Evolutionary conservation across 768 basidiomycete species (phyloP).

Genomic region (Tylopilus balloui): DNA sequence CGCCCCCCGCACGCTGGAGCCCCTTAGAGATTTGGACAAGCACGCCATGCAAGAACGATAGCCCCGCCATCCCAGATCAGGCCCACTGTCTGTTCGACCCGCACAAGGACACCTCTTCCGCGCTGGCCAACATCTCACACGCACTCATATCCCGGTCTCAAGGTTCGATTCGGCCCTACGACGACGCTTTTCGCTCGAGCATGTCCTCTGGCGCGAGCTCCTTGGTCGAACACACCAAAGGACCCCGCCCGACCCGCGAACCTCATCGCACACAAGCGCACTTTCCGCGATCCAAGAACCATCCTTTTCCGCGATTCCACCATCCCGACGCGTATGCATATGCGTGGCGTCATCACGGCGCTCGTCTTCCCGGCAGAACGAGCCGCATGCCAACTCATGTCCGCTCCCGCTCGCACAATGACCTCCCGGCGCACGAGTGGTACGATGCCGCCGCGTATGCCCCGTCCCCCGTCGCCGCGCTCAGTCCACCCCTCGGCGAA

Average conservation of each 20-base stretch:
- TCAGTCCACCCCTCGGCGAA: conserved; percentile 18
- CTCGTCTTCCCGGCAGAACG: conserved; percentile 16
- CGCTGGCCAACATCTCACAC: conserved; percentile 8
- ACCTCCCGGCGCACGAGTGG: conserved; percentile 7
- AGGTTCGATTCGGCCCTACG: conserved; percentile 14
- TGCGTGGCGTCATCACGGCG: conserved; percentile 15
- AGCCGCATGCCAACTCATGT: background rate
- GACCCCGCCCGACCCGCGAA: background rate
- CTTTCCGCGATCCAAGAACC: background rate
- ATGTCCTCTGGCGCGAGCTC: conserved; percentile 3
- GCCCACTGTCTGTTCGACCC: conserved; percentile 1
- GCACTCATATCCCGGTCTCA: conserved; percentile 21
- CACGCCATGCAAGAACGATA: conserved; percentile 17
- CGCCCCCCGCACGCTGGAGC: conserved; percentile 12
- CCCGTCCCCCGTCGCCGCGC: conserved; percentile 10
- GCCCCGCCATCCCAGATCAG: background rate
- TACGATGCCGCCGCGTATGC: conserved; percentile 11
- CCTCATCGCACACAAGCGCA: background rate
- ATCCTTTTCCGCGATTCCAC: conserved; percentile 6
- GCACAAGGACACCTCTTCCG: conserved; percentile 2
- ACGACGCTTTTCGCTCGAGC: conserved; percentile 1
- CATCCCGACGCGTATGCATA: conserved; percentile 10
- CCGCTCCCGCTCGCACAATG: conserved; percentile 10
- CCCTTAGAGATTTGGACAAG: conserved; percentile 24
- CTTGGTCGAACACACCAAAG: background rate